Conservation (phyloP, 2,329 filamentous ascomycete species). For the Cytospora piceae region DNA sequence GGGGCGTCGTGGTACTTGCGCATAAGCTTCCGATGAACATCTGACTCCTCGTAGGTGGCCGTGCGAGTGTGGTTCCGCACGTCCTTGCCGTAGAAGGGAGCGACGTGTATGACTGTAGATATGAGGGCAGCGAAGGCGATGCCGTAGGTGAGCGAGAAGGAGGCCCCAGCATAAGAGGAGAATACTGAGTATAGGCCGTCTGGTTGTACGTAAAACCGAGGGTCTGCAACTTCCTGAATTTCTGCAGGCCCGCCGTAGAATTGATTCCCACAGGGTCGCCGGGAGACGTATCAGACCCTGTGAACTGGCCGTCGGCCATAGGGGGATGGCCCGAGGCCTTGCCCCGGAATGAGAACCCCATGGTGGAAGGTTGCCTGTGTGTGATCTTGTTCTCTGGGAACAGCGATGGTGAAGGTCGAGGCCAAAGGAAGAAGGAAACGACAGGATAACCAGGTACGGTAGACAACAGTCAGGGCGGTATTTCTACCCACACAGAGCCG, state of each 20-base stretch:
- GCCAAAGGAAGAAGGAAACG: too few species aligned
- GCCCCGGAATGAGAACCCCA: conserved; percentile 26
- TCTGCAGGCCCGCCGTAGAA: conserved; percentile 31
- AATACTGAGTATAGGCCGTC: conserved; percentile 49
- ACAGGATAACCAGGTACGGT: too few species aligned
- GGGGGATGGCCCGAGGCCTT: conserved; percentile 15
- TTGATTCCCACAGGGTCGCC: conserved; percentile 13
- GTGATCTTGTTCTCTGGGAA: background rate
- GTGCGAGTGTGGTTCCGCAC: conserved; percentile 36
- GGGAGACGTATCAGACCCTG: conserved; percentile 11
- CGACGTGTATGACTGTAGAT: conserved; percentile 55
- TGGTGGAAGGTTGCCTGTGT: background rate
- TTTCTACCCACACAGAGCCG: too few species aligned
- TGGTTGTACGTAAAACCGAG: conserved; percentile 48
- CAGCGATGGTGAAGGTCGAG: background rate
- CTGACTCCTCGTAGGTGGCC: conserved; percentile 47
- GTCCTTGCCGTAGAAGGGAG: conserved; percentile 52
- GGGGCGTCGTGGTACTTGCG: conserved; percentile 56
- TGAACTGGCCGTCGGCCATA: conserved; percentile 16
- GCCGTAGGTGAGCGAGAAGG: conserved; percentile 59
- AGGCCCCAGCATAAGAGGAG: conserved; percentile 57
- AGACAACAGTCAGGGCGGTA: too few species aligned
- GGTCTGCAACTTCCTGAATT: conserved; percentile 54
- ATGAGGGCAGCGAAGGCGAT: conserved; percentile 61
- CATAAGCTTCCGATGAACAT: conserved; percentile 61